Evolutionary conservation across 179 eudicot genomes (phyloP), one percentile per base, ranked within the genome.

Genomic region (Amaranthus tricolor): DNA sequence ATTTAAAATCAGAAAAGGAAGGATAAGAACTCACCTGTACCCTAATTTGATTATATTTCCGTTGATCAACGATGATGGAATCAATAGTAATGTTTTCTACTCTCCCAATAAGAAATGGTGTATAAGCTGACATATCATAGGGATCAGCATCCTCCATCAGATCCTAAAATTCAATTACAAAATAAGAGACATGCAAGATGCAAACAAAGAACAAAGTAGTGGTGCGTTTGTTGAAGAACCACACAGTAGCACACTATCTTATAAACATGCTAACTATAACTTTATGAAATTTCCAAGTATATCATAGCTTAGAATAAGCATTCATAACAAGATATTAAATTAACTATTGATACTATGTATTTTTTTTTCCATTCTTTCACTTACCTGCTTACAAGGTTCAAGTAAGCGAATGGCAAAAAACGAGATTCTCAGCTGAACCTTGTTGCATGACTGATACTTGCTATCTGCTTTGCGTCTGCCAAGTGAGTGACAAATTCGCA

Each of bases 401-500:
- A 88, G 83, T 74, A 96, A 83, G 78, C 84, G 88, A 64, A 89
- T 54, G 47, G 93, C 77, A 68, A 91, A 82, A 82, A 82, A 81
- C 57, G 94, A 88, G 78, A 96, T 76, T 80, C 92, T 88, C 75
- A 93, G 76, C 79, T 79, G 85, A 81, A 91, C 73, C 84, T 88
- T 91, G 83, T 73, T 80, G 83, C 85, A 77, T 53, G 91, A 85
- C 68, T 79, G 81, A 50, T 86, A 76, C 74, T 69, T 69, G 65
- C 59, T 71, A 77, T 80, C 83, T 68, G 66, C 84, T 78, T 82
- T 87, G 67, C 71, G 86, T 64, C 87, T 85, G 49, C 85, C 90
- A 81, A 82, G 70, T 65, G 80, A 83, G 70, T 85, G 88, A 81
- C 88, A 89, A 72, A 96, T 84, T 75, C 96, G 90, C 82, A 96